Base-by-base conservation (phyloP, 2,329 filamentous ascomycete genomes). In the Teratosphaeriaceae sp. region DNA sequence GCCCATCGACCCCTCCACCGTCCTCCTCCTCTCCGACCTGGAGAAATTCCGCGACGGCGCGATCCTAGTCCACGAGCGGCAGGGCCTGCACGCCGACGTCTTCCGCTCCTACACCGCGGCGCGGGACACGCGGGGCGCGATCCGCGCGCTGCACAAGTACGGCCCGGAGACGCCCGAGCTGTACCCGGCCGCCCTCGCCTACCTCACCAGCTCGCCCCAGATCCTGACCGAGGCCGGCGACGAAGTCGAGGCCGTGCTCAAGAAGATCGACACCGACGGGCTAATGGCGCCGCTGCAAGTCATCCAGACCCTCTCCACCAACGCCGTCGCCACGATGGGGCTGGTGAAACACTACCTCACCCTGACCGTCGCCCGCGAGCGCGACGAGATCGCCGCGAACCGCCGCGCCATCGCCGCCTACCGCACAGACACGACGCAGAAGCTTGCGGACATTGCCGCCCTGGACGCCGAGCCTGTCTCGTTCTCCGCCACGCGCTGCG, bases 271-370 rank as follows among this genome's bases (percentile, higher is more conserved):
- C 60, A 77, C 84, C 49, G 88, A 95, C 56, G 84, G 87, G 1
- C 77, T 98, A 27, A 92, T 98, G 86, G 90, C 92, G 0, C 92
- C 92, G 1, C 71, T 98, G 3, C 92, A 98, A 63, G 92, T 98
- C 23, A 92, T 98, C 13, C 90, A 98, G 65, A 92, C 89, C 0
- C 76, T 98, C 12, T 82, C 78, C 47, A 76, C 76, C 40, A 85
- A 84, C 53, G 78, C 82, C 5, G 87, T 96, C 2, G 90, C 94
- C 1, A 97, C 88, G 0, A 96, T 98, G 86, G 92, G 90, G 39
- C 88, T 97, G 76, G 84, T 98, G 49, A 97, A 96, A 66, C 80
- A 82, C 5, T 98, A 98, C 65, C 79, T 98, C 2, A 80, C 85
- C 50, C 80, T 85, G 38, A 95, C 89, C 7, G 94, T 98, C 50